Base-by-base conservation (phyloP, 176 grass and related monocot species). In the Eleusine coracana region DNA sequence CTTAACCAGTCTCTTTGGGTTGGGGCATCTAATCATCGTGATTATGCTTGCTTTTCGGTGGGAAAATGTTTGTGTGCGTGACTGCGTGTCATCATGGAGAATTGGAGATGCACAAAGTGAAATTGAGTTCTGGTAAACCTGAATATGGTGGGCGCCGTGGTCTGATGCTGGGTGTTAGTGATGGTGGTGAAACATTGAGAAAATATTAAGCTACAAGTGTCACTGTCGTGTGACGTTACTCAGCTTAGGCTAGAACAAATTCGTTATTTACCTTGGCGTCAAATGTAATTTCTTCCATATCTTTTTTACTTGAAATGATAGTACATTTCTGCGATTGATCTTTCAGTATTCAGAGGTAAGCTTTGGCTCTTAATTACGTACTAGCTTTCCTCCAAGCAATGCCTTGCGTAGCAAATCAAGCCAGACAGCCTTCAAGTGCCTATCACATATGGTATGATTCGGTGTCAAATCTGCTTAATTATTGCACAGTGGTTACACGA, bases 11-110 rank as follows among this genome's bases (percentile, higher is more conserved):
- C 60, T 27, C 20, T 75, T 81, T 23, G 21, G n/a, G 25, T 81
- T 23, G 21, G n/a, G 25, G 58, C 8, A 17, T 39, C 58, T 67
- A 86, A 83, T 44, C 76, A 17, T 45, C 59, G 18, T 86, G 45
- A 56, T 73, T 66, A 65, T 48, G 28, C 18, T 51, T 3, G 0
- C 44, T 15, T 50, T 41, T 71, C 21, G 2, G 21, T 13, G 25
- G 6, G 7, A 14, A 38, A 21, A 68, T 39, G 18, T 18, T 18
- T 41, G 37, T 21, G 34, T 39, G n/a, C 14, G 1, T 56, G 73
- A 46, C 44, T 46, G 44, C 50, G 50, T 52, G 50, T 52, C 36
- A 46, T 18, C 7, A 25, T 46, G 44, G 7, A 46, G 44, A 46
- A 46, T 46, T 46, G 37, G 66, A 16, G 31, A 56, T n/a, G 18